These are phyloP conservation scores for Solanum commersonii DNA, from an alignment of 257 asterid genomes.

Conservation along the genomic window DNA sequence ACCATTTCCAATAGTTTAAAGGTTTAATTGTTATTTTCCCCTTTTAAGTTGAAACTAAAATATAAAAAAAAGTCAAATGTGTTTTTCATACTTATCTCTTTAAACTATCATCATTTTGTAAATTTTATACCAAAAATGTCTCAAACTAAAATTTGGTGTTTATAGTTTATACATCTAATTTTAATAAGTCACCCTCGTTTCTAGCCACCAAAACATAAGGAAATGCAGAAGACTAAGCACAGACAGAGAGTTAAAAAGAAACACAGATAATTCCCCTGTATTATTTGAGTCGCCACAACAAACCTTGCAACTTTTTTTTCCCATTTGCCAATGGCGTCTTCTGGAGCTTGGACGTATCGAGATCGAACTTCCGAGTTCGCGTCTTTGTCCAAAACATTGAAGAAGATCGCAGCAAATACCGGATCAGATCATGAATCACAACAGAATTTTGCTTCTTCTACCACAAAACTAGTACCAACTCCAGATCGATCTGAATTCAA, in stretches of 20 bases:
- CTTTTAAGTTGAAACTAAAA: too few relatives aligned
- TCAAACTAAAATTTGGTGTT: too few relatives aligned
- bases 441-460: neutral
- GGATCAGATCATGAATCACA: neutral
- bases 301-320: neutral
- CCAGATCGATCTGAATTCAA: conserved; percentile 69
- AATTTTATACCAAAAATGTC: too few relatives aligned
- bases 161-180: neutral
- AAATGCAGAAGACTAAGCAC: neutral
- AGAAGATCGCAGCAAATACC: conserved; percentile 23
- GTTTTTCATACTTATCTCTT: too few relatives aligned
- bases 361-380: conserved; percentile 63
- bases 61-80: too few relatives aligned
- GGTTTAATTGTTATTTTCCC: too few relatives aligned
- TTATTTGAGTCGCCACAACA: neutral
- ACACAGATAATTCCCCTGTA: too few relatives aligned
- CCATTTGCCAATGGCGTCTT: conserved; percentile 28
- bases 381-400: conserved; percentile 38
- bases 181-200: neutral
- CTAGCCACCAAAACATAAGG: neutral
- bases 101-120: too few relatives aligned
- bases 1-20: too few relatives aligned
- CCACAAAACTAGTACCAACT: neutral
- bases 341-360: conserved; percentile 27
- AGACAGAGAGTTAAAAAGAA: neutral